Base-by-base conservation (phyloP, 1,284 basidiomycete genomes). In the Microstroma glucosiphilum region DNA sequence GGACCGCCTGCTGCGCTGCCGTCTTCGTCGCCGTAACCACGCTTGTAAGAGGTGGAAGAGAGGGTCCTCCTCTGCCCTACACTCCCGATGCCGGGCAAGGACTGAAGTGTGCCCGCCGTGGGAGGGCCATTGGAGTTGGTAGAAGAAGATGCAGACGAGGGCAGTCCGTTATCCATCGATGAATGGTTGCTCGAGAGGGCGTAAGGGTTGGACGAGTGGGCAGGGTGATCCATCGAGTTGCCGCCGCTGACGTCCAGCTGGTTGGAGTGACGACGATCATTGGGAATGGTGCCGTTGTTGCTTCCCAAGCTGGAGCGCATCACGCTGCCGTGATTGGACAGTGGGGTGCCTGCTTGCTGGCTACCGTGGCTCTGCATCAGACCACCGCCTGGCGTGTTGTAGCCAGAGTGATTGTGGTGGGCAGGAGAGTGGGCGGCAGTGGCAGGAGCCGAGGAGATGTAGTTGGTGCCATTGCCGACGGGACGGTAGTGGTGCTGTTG, bases 341-440 rank as follows among this genome's bases (percentile, higher is more conserved):
- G 26, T 8, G 51, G 25, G 17, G 51, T 21, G 21, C 17, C 15
- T 17, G 51, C 17, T 25, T 21, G 51, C 26, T 21, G 51, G n/a
- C 51, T 54, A 21, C 17, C 21, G 21, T 26, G n/a, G 19, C 51
- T 37, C 30, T 37, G 30, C 30, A 37, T 37, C 30, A 37, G 30
- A 37, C 30, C 30, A 37, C 30, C 30, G 30, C 30, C 30, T 54
- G 51, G 51, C 17, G 51, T 54, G 51, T 25, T 54, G 51, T 54
- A 54, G 13, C 51, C 51, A 26, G 51, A 54, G 51, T 54, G 51
- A 25, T 15, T 25, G 21, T 25, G 21, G 51, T 54, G 51, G 19
- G 21, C 26, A 13, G 51, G 51, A 13, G 21, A 23, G 13, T 54
- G 51, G 3, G n/a, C 26, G 51, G 51, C 51, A 15, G 51, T 54